phyloP scores from a whole-genome alignment of 805 yeast species.

The Candida alai region DNA sequence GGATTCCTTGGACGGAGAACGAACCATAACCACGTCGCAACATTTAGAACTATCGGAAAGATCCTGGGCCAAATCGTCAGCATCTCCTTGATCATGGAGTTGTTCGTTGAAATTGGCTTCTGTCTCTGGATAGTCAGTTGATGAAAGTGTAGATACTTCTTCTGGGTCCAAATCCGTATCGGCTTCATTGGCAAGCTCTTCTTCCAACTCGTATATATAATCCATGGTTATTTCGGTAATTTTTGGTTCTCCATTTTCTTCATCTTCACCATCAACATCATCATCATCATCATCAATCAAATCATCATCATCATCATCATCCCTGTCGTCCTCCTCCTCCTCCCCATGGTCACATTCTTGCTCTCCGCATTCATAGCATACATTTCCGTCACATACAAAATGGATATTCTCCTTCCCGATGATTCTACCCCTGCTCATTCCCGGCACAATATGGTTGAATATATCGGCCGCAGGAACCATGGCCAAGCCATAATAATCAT shows the following conservation, averaged over 20 bases:
- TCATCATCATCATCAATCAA: constrained; percentile 13
- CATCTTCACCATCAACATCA: constrained; percentile 9
- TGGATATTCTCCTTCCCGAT: constrained; percentile 53
- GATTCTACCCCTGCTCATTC: constrained; percentile 11
- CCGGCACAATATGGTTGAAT: constrained; percentile 64
- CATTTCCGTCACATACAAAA: constrained; percentile 45
- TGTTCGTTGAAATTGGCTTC: constrained; percentile 3
- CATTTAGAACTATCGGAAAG: constrained; percentile 43
- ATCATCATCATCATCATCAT: constrained; percentile 15
- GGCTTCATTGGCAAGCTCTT: constrained; percentile 18
- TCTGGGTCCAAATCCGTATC: constrained; percentile 23
- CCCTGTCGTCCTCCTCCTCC: constrained; percentile 12
- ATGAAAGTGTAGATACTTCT: constrained; percentile 19
- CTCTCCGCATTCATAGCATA: constrained; percentile 33
- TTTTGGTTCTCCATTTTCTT: constrained; percentile 12
- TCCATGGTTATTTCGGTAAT: constrained; percentile 21
- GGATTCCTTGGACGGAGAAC: constrained; percentile 39
- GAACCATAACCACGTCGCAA: constrained; percentile 62
- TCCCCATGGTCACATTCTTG: constrained; percentile 28
- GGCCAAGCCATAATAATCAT: constrained; percentile 66
- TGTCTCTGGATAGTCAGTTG: constrained; percentile 16
- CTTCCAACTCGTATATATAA: constrained; percentile 24
- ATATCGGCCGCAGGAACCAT: constrained; percentile 91
- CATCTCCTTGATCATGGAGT: constrained; percentile 9
- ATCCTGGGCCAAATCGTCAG: constrained; percentile 32